Evolutionary conservation across 2,329 filamentous ascomycete species (phyloP).

Genomic region (Aspergillus oerlinghausenensis): DNA sequence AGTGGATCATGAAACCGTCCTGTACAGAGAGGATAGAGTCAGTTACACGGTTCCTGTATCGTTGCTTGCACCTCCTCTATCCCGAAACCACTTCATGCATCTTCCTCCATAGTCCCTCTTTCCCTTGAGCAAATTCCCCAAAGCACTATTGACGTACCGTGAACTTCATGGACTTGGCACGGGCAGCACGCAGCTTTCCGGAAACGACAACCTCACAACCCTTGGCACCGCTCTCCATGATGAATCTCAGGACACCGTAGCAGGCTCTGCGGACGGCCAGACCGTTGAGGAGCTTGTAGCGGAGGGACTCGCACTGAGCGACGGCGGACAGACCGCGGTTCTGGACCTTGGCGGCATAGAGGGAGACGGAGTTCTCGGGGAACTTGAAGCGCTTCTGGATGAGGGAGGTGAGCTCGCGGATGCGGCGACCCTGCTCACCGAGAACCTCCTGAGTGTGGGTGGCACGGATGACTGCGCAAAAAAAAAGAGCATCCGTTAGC

Average conservation of each 20-base stretch:
- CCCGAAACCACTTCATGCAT: not conserved
- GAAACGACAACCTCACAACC: conserved; percentile 99
- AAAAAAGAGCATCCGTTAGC: conserved; percentile 31
- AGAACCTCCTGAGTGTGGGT: conserved; percentile 99
- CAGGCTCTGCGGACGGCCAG: conserved; percentile 97
- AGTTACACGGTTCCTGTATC: conserved; percentile 2
- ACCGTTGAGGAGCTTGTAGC: conserved; percentile 99
- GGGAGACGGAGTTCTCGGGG: conserved; percentile 99
- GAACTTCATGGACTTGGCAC: conserved; percentile 99
- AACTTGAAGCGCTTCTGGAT: conserved; percentile 99
- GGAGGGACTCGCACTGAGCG: conserved; percentile 99
- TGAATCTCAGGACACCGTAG: conserved; percentile 99
- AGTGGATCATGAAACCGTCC: conserved; percentile 99
- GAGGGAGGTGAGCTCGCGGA: conserved; percentile 98
- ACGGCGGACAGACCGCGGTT: conserved; percentile 99
- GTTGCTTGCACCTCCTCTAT: not conserved
- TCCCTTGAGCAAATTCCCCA: not conserved
- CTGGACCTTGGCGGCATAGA: conserved; percentile 99
- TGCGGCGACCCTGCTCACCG: conserved; percentile 98
- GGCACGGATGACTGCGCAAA: conserved; percentile 76
- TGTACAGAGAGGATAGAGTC: conserved; percentile 25
- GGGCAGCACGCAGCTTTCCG: conserved; percentile 96
- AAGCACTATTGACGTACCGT: conserved; percentile 57
- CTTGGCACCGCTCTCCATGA: conserved; percentile 99
- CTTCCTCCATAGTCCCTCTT: not conserved